Conservation (phyloP, 164 flowering plant species). For the Piper longum region DNA sequence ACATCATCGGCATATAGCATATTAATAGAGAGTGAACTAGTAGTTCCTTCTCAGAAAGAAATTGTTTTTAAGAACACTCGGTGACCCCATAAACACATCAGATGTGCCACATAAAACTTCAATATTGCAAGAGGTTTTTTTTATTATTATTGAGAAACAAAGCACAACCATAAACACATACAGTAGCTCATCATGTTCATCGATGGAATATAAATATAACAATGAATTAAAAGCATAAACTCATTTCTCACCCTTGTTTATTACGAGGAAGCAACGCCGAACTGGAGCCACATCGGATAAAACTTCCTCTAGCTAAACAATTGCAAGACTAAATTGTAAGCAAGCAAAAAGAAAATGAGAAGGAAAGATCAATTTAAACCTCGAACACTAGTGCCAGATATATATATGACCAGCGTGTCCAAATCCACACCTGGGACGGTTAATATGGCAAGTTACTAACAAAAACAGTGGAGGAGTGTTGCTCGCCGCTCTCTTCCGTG, state of each 20-base stretch:
- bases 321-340: not conserved
- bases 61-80: not conserved
- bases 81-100: not conserved
- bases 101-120: not conserved
- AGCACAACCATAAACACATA: not conserved
- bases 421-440: conserved; percentile 40
- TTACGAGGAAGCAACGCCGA: conserved; percentile 77
- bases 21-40: no score
- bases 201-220: not conserved
- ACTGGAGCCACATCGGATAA: conserved; percentile 89
- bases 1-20: no score
- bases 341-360: not conserved
- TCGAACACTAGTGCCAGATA: not conserved
- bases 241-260: conserved; percentile 40
- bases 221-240: not conserved
- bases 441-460: conserved; percentile 66
- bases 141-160: not conserved
- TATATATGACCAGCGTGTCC: not conserved
- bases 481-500: conserved; percentile 13
- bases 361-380: not conserved
- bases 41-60: not conserved
- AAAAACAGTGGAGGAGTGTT: conserved; percentile 58
- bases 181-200: not conserved
- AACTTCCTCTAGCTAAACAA: conserved; percentile 52
- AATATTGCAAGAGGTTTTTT: not conserved